These are phyloP conservation scores for Parietaria judaica DNA, from an alignment of 306 rosid genomes.

Conservation along the genomic window DNA sequence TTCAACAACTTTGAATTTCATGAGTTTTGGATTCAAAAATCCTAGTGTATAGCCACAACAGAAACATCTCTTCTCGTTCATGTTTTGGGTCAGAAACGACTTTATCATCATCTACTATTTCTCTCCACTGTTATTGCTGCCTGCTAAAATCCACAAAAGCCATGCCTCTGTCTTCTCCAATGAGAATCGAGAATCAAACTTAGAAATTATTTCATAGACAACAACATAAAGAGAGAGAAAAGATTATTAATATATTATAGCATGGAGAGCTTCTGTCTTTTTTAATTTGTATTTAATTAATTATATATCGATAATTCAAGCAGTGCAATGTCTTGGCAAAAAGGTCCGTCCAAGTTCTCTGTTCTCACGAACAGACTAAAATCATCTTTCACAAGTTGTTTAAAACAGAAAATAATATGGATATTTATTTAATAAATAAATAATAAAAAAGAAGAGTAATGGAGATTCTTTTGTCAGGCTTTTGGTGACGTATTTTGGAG, in stretches of 20 bases:
- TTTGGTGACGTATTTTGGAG: constrained; percentile 44
- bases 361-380: constrained; percentile 39
- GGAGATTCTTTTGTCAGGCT: constrained; percentile 52
- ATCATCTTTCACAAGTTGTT: constrained; percentile 44
- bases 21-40: not conserved
- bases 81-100: not conserved
- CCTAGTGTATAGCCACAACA: not conserved
- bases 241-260: constrained; percentile 21
- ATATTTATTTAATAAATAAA: too few relatives aligned
- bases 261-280: constrained; percentile 67
- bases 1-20: not conserved
- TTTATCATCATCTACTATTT: not conserved
- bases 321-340: constrained; percentile 26
- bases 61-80: not conserved
- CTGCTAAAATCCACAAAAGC: constrained; percentile 20
- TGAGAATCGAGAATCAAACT: constrained; percentile 21
- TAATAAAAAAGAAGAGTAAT: constrained; percentile 21
- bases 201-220: constrained; percentile 18
- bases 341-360: constrained; percentile 58
- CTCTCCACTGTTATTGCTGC: constrained; percentile 11
- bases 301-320: not conserved
- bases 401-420: constrained; percentile 28
- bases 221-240: constrained; percentile 13
- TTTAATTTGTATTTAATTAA: constrained; percentile 9
- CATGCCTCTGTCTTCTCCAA: constrained; percentile 24